Evolutionary conservation across 441 rosid species (phyloP), one percentile per base, ranked within the genome.

Genomic region (Populus hybrid): DNA sequence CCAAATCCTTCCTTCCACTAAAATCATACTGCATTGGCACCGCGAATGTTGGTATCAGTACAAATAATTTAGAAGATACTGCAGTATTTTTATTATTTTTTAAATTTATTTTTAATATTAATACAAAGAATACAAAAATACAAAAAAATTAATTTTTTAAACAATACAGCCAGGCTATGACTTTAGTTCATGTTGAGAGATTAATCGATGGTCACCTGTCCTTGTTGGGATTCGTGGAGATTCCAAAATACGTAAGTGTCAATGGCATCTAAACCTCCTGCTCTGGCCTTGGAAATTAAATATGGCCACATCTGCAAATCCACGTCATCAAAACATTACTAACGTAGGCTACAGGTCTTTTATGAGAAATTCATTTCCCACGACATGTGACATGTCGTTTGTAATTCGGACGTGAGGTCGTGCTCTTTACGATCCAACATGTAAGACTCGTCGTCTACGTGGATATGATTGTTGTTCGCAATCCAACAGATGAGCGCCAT

Each of bases 161-260:
- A 38, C 46, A 38, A 38, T 38, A 38, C 46, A 38, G 46, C 46
- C 46, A 38, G 12, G 46, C 46, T 38, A 42, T 42, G 50, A 42
- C 50, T 38, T 16, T 54, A 21, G 61, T 6, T 54, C 61, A 18
- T 54, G n/a, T 54, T 54, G 8, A 6, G 21, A 54, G 7, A 54
- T 54, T 54, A 54, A 18, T 54, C n/a, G 61, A 54, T 0, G 61
- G 61, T 67, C 70, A 93, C 97, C 89, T 91, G 85, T 46, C 92
- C 92, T 2, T 85, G 93, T 67, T 79, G 87, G 20, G 95, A 93
- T 80, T 93, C 97, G 63, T 92, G 98, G 21, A 86, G 81, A 79
- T 92, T 91, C 98, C 98, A 93, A 70, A 93, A 93, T 6, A 93
- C 98, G 34, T 92, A 93, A 14, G 98, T 93, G 75, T 93, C 92